phyloP scores from a whole-genome alignment of 805 yeast species.

The Spathaspora boniae region DNA sequence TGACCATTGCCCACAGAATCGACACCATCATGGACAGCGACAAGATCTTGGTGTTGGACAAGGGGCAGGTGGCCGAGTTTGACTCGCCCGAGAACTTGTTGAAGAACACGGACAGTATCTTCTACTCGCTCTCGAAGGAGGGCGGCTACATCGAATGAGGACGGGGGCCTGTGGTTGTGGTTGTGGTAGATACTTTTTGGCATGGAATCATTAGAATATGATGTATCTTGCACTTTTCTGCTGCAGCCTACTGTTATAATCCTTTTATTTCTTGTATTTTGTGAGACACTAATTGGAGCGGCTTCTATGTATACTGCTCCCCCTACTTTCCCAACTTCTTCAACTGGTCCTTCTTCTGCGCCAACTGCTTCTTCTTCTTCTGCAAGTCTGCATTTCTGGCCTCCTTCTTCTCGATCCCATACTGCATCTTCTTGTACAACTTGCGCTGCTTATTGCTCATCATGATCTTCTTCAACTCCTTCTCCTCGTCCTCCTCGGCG shows the following conservation, averaged over 20 bases:
- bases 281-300: not conserved
- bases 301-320: not conserved
- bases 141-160: slow-evolving; percentile 27
- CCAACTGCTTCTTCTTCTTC: slow-evolving; percentile 67
- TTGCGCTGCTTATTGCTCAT: slow-evolving; percentile 96
- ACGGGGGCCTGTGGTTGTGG: too few species aligned
- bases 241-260: not conserved
- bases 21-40: slow-evolving; percentile 42
- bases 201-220: too few species aligned
- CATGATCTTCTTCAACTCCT: slow-evolving; percentile 92
- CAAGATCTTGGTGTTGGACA: slow-evolving; percentile 35
- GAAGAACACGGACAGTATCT: slow-evolving; percentile 23
- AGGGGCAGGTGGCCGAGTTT: slow-evolving; percentile 36
- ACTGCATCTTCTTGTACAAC: slow-evolving; percentile 91
- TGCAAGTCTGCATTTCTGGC: slow-evolving; percentile 64
- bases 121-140: slow-evolving; percentile 36
- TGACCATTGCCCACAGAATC: slow-evolving; percentile 41
- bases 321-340: slow-evolving; percentile 16
- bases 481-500: slow-evolving; percentile 62
- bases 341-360: slow-evolving; percentile 52
- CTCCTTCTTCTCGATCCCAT: slow-evolving; percentile 81
- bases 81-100: slow-evolving; percentile 32
- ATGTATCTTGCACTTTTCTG: too few species aligned
- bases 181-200: too few species aligned
- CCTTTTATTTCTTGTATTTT: not conserved